A percentile compares a stretch with the other conserved stretches of the same genome.
Conservation (phyloP, 306 rosid genomes). For the Oxytropis ochrocephala region DNA sequence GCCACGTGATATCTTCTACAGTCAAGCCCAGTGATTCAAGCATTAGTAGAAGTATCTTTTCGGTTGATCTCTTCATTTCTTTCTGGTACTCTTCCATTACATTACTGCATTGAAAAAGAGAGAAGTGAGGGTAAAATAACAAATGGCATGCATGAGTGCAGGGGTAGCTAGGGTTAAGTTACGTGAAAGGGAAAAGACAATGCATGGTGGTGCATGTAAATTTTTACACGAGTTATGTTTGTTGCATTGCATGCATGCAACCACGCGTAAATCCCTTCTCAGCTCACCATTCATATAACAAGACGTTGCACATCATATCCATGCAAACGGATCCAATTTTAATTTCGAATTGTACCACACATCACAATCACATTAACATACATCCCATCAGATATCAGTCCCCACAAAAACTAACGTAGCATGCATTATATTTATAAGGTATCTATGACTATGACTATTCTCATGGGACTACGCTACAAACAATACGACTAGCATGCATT, state of each 20-base stretch:
- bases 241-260: too few species aligned
- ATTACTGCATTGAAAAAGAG: constrained; percentile 18
- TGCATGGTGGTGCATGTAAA: background rate
- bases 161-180: background rate
- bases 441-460: too few species aligned
- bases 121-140: too few species aligned
- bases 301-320: background rate
- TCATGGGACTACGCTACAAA: too few species aligned
- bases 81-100: constrained; percentile 38
- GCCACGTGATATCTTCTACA: constrained; percentile 22
- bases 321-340: background rate
- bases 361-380: too few species aligned
- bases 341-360: too few species aligned
- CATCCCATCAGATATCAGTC: too few species aligned
- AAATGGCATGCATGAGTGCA: too few species aligned
- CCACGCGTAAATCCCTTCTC: background rate
- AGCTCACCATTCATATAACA: background rate
- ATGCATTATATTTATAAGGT: too few species aligned
- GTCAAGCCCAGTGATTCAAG: constrained; percentile 31
- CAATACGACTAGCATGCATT: too few species aligned
- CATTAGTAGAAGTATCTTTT: constrained; percentile 17
- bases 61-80: constrained; percentile 27
- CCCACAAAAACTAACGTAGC: too few species aligned
- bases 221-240: background rate
- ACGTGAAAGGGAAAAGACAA: background rate